Percentiles rank a stretch among this genome's conserved stretches.
Evolutionary conservation across 2,329 filamentous ascomycete genomes (phyloP).

Genomic region (Botryotinia convoluta): DNA sequence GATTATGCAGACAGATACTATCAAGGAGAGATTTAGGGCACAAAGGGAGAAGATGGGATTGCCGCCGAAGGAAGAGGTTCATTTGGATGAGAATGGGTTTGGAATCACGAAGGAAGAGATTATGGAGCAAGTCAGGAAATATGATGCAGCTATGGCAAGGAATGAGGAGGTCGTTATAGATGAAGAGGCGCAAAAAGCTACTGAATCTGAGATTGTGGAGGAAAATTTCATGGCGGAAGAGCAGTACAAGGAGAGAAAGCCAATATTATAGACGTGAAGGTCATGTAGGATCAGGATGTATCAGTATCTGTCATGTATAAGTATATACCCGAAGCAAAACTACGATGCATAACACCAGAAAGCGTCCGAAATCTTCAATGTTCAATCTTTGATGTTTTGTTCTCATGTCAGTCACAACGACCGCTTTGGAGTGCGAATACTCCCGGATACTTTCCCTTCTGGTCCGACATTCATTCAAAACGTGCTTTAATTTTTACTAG

Average conservation of each 20-base stretch:
- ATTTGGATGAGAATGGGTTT: conserved; percentile 41
- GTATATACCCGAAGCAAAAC: conserved; percentile 7
- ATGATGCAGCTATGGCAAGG: conserved; percentile 46
- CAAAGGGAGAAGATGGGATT: conserved; percentile 67
- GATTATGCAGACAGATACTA: conserved; percentile 72
- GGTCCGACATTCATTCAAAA: background rate
- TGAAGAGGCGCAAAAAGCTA: conserved; percentile 37
- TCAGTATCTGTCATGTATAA: conserved; percentile 18
- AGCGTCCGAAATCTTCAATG: background rate
- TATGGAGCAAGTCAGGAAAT: conserved; percentile 40
- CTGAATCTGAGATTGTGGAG: conserved; percentile 42
- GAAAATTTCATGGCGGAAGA: conserved; percentile 41
- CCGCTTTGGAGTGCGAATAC: background rate
- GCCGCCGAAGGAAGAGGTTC: conserved; percentile 46
- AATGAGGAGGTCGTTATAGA: conserved; percentile 42
- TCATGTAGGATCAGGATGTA: conserved; percentile 20
- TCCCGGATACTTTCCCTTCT: background rate
- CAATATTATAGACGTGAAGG: conserved; percentile 26
- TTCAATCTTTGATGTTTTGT: background rate
- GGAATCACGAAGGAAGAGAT: conserved; percentile 37
- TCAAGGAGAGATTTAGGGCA: conserved; percentile 63
- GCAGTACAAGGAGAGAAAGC: conserved; percentile 35
- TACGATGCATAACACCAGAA: background rate
- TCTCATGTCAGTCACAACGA: background rate
- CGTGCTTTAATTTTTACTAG: background rate